A percentile compares a stretch with the other conserved stretches of the same genome.
phyloP scores from a whole-genome alignment of 2,329 filamentous ascomycete species.

The Talaromyces atroroseus region DNA sequence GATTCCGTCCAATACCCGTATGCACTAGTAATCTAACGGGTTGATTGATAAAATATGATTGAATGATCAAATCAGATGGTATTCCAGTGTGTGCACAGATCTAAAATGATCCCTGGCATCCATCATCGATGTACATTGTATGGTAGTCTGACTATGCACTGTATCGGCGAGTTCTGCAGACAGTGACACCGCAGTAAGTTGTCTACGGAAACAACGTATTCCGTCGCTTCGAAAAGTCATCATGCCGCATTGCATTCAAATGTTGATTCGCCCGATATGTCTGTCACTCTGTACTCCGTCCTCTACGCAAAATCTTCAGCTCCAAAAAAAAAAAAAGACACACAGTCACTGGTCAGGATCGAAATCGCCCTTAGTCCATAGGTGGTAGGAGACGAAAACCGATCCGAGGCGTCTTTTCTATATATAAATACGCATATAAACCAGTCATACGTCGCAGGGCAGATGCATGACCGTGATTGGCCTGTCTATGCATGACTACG shows the following conservation, averaged over 20 bases:
- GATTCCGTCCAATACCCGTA: background rate
- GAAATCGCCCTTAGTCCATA: background rate
- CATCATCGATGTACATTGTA: background rate
- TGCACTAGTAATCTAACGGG: background rate
- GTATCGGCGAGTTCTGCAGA: no score
- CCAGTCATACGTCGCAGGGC: background rate
- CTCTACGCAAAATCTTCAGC: background rate
- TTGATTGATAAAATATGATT: background rate
- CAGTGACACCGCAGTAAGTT: no score
- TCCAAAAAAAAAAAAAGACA: background rate
- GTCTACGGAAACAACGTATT: no score
- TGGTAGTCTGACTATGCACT: no score
- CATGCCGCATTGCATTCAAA: no score
- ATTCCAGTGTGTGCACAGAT: background rate
- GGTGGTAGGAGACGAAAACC: background rate
- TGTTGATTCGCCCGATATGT: no score
- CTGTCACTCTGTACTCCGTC: no score
- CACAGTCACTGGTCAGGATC: background rate
- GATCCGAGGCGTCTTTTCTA: background rate
- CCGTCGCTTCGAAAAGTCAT: no score
- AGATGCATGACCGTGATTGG: background rate
- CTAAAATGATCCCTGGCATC: constrained; percentile 2
- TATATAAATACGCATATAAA: background rate
- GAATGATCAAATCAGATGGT: background rate
- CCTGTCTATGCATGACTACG: background rate